phyloP scores from a whole-genome alignment of 2,329 filamentous ascomycete species.

The Aspergillus sp. region DNA sequence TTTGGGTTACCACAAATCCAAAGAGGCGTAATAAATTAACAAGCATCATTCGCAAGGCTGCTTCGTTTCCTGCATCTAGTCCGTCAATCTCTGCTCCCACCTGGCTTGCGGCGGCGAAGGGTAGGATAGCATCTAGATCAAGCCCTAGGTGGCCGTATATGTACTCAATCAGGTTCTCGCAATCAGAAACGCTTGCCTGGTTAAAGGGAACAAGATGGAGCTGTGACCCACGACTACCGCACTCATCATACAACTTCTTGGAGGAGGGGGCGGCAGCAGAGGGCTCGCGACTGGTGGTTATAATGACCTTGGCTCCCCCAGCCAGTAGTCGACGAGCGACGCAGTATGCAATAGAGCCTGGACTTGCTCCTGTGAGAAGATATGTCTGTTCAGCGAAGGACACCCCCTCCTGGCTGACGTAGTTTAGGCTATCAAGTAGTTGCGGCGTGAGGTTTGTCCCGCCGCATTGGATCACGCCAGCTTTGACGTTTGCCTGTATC shows the following conservation, averaged over 20 bases:
- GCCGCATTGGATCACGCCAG: not conserved
- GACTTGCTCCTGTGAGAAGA: conserved; percentile 1
- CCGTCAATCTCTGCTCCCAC: not conserved
- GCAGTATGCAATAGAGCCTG: not conserved
- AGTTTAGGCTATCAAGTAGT: not conserved
- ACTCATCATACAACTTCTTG: not conserved
- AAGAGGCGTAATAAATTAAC: not conserved
- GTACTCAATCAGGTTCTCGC: not conserved
- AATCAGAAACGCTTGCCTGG: not conserved
- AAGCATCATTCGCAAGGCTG: conserved; percentile 4
- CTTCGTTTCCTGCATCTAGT: not conserved
- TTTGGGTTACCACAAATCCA: not conserved
- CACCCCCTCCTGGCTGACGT: not conserved
- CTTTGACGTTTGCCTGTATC: not conserved
- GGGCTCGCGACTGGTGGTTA: conserved; percentile 1
- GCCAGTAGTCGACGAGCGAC: not conserved
- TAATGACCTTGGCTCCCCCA: conserved; percentile 1
- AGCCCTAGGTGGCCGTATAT: not conserved
- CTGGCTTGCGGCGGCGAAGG: conserved; percentile 1
- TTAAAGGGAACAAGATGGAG: conserved; percentile 1
- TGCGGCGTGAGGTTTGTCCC: not conserved
- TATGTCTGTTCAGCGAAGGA: not conserved
- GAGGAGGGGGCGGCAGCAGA: not conserved
- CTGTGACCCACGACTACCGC: not conserved
- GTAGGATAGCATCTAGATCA: not conserved